phyloP scores from a whole-genome alignment of 78 protist genomes.

The Protostelium mycophagum region DNA sequence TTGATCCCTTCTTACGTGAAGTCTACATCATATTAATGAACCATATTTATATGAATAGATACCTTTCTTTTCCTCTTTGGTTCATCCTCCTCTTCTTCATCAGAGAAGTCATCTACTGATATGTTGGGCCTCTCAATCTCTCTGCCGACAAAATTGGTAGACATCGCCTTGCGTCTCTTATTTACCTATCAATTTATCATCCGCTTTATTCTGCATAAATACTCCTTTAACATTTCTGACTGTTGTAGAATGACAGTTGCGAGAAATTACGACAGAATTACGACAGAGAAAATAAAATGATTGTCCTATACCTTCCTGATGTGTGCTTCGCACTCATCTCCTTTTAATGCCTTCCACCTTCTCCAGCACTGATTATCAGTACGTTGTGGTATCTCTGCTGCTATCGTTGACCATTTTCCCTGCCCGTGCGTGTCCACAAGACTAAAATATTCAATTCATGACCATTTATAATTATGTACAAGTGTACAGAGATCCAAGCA shows the following conservation, averaged over 20 bases:
- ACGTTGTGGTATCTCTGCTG: slow-evolving; percentile 16
- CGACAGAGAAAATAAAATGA: no score
- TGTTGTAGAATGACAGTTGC: no score
- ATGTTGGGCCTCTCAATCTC: slow-evolving; percentile 36
- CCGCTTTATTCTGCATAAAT: no score
- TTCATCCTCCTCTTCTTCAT: slow-evolving; percentile 6
- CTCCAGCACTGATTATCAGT: slow-evolving; percentile 69
- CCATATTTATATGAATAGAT: no score
- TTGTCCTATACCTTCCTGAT: slow-evolving; percentile 24
- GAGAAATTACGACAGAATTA: no score
- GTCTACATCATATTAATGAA: no score
- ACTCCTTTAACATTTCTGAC: no score
- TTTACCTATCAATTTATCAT: not conserved
- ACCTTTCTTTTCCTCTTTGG: no score
- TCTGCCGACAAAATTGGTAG: slow-evolving; percentile 41
- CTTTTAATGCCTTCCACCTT: slow-evolving; percentile 30
- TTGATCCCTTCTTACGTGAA: no score
- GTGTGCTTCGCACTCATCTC: slow-evolving; percentile 13
- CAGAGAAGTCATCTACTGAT: slow-evolving; percentile 29
- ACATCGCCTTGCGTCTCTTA: not conserved
- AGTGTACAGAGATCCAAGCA: not conserved
- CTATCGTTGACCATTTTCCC: slow-evolving; percentile 42
- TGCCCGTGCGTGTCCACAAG: slow-evolving; percentile 19
- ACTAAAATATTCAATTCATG: not conserved
- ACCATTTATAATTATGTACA: not conserved